Evolutionary conservation across 139 green algal species (phyloP).

Genomic region (Chlamydomonas incerta): DNA sequence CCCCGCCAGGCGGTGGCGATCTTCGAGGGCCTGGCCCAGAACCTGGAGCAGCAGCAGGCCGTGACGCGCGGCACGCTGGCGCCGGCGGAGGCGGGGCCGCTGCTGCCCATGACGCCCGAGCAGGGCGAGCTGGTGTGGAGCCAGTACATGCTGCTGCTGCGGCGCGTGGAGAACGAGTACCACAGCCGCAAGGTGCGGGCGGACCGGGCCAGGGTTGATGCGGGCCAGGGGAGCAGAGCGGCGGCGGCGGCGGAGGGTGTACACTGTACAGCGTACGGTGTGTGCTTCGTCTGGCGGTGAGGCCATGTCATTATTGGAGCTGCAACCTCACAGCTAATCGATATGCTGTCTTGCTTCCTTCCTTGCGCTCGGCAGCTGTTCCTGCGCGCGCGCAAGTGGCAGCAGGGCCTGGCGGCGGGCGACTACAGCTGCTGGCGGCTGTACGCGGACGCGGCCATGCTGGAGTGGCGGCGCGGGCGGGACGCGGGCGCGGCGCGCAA

Average conservation of each 20-base stretch:
- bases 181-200: conserved; percentile 29
- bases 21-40: conserved; percentile 52
- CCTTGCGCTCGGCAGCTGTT: conserved; percentile 85
- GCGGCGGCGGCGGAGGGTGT: too few relatives aligned
- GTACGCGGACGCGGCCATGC: conserved; percentile 81
- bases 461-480: conserved; percentile 84
- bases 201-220: too few relatives aligned
- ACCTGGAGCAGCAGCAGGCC: conserved; percentile 59
- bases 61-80: conserved; percentile 4
- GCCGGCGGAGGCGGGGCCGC: conserved; percentile 10
- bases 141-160: conserved; percentile 89
- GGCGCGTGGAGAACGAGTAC: conserved; percentile 63
- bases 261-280: too few relatives aligned
- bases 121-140: conserved; percentile 80
- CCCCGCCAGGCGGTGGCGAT: conserved; percentile 30
- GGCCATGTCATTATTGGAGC: too few relatives aligned
- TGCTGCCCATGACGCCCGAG: conserved; percentile 56
- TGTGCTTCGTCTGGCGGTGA: too few relatives aligned
- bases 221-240: too few relatives aligned
- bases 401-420: conserved; percentile 3
- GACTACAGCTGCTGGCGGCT: conserved; percentile 82
- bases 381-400: conserved; percentile 80
- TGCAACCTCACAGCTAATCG: too few relatives aligned
- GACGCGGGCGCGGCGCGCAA: conserved; percentile 85
- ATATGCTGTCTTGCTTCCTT: too few relatives aligned